Percentiles rank a stretch among this genome's conserved stretches.
phyloP scores from a whole-genome alignment of 495 filamentous ascomycete species.

The Neurospora sp. region DNA sequence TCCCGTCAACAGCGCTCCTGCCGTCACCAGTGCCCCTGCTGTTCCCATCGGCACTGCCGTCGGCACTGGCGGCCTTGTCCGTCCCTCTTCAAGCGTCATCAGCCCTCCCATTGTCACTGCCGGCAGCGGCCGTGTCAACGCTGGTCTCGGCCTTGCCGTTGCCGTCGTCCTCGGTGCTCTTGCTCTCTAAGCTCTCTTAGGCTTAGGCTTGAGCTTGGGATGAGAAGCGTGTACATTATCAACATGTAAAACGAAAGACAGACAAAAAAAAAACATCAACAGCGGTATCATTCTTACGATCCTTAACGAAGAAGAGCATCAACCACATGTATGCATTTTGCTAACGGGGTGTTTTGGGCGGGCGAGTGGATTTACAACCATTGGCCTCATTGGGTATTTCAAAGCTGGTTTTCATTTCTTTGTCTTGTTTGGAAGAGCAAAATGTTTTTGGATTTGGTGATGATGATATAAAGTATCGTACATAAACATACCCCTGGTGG shows the following conservation, averaged over 20 bases:
- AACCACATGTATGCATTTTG: background rate
- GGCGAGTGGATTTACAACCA: background rate
- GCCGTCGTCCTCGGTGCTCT: conserved; percentile 20
- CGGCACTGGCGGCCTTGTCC: conserved; percentile 21
- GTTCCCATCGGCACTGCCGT: conserved; percentile 19
- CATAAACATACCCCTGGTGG: background rate
- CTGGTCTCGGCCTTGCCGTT: conserved; percentile 29
- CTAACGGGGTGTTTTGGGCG: background rate
- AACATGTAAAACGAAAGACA: background rate
- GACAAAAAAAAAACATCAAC: background rate
- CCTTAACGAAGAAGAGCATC: conserved; percentile 26
- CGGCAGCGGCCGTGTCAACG: conserved; percentile 24
- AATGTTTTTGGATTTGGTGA: background rate
- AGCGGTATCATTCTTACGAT: conserved; percentile 29
- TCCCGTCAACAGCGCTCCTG: conserved; percentile 31
- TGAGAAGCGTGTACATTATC: background rate
- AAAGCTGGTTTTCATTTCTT: background rate
- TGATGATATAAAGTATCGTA: background rate
- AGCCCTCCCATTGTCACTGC: conserved; percentile 22
- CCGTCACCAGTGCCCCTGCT: conserved; percentile 16
- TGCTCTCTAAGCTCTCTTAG: conserved; percentile 23
- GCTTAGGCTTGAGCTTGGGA: background rate
- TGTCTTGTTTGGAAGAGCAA: background rate
- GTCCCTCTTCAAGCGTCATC: conserved; percentile 9
- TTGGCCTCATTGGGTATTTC: background rate